Evolutionary conservation across 306 rosid species (phyloP).

Genomic region (Cucurbita maxima): DNA sequence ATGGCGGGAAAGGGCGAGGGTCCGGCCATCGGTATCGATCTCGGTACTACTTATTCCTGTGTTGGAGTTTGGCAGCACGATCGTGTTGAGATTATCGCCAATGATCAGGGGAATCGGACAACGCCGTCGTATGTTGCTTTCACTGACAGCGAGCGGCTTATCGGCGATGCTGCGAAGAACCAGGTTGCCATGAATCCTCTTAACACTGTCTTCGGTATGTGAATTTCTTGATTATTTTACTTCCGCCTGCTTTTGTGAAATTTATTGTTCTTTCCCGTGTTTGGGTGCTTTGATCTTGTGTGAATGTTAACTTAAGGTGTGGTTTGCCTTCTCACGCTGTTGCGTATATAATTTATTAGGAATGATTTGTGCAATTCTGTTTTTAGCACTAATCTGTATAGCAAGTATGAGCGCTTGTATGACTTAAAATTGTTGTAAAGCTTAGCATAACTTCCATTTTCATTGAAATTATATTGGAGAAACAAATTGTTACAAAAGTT

Average conservation of each 20-base stretch:
- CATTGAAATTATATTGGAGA: background rate
- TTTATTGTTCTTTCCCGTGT: background rate
- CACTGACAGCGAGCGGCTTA: constrained; percentile 57
- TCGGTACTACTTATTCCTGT: constrained; percentile 65
- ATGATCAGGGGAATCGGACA: constrained; percentile 70
- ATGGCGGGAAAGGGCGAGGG: constrained; percentile 77
- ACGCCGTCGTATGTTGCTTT: constrained; percentile 73
- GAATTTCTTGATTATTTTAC: background rate
- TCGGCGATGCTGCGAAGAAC: constrained; percentile 73
- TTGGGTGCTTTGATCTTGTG: background rate
- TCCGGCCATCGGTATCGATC: constrained; percentile 77
- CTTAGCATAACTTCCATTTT: background rate
- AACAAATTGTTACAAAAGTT: too few relatives aligned
- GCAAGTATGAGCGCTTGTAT: background rate
- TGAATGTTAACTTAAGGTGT: background rate
- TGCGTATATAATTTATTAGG: background rate
- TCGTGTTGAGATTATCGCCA: constrained; percentile 66
- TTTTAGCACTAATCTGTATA: background rate
- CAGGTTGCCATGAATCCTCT: constrained; percentile 83
- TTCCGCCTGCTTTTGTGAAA: too few relatives aligned
- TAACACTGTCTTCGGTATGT: constrained; percentile 68
- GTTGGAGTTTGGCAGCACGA: constrained; percentile 88
- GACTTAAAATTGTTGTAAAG: background rate
- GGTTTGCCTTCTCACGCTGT: background rate
- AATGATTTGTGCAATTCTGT: background rate